Evolutionary conservation across 1,139 yeast species (phyloP), one percentile per base, ranked within the genome.

Genomic region (Taiozyma sp.): DNA sequence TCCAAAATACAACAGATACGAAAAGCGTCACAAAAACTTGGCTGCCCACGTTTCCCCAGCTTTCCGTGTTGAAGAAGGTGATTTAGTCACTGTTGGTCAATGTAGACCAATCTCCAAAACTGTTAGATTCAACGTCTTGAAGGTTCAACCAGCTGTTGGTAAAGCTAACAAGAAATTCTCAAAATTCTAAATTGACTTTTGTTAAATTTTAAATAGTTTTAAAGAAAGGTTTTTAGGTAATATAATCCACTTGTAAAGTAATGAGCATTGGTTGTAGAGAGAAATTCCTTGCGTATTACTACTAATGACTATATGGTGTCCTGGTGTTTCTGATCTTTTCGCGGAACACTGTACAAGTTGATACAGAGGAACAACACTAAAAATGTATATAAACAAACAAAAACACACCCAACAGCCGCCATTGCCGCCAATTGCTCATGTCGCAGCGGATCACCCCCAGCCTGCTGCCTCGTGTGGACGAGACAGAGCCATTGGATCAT

Each of bases 21-120:
- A 93, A 84, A 93, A 93, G 90, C 92, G 99, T 84, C 99, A 93
- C 90, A 95, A 93, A 95, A 95, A 93, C 86, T 84, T 95, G 65
- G 96, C 99, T 76, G 99, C 97, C 71, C 99, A 93, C 84, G 90
- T 95, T 72, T 92, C 98, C 65, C 99, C 99, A 80, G 99, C 99
- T 79, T 93, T 93, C 98, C 96, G 99, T 84, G 97, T 92, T 71
- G 81, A 81, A 76, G 98, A 92, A 77, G 99, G 99, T 84, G 99
- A 95, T 74, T 83, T 87, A 68, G 99, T 95, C 72, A 92, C 96
- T 70, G 98, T 93, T 77, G 99, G 99, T 76, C 99, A 95, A 84
- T 93, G 99, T 88, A 93, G 99, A 85, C 99, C 99, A 73, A 81
- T 93, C 75, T 93, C 99, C 73, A 93, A 93, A 91, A 93, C 99